Conservation (phyloP, 352 stramenopile genomes). For the Phytophthora rubi region DNA sequence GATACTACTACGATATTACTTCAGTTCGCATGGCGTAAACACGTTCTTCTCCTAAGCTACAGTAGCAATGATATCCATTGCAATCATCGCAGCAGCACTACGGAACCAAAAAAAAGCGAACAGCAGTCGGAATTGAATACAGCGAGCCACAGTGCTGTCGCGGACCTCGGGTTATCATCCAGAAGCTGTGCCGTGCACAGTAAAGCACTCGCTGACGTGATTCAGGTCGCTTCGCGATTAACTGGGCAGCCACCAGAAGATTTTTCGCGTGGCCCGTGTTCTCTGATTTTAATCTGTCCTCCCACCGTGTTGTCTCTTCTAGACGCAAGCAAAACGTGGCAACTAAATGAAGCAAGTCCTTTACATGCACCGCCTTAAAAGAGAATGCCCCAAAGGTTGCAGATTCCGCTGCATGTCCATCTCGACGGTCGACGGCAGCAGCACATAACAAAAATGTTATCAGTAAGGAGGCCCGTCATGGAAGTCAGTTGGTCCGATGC, state of each 20-base stretch:
- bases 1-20: neutral
- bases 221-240: neutral
- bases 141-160: neutral
- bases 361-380: too few species aligned
- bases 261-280: neutral
- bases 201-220: neutral
- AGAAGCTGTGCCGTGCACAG: neutral
- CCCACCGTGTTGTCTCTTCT: neutral
- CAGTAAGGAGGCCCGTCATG: too few species aligned
- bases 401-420: conserved; percentile 1
- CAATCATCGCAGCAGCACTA: neutral
- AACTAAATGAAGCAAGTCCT: neutral
- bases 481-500: neutral
- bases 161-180: neutral
- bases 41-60: neutral
- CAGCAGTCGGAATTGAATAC: neutral
- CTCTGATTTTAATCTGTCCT: neutral
- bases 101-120: neutral
- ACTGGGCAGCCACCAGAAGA: neutral
- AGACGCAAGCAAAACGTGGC: neutral
- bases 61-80: neutral
- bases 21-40: neutral
- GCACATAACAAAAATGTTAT: neutral
- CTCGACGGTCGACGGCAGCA: neutral
- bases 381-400: neutral